These are phyloP conservation scores for Russula olivacea DNA, from an alignment of 768 basidiomycete species.

Conservation along the genomic window DNA sequence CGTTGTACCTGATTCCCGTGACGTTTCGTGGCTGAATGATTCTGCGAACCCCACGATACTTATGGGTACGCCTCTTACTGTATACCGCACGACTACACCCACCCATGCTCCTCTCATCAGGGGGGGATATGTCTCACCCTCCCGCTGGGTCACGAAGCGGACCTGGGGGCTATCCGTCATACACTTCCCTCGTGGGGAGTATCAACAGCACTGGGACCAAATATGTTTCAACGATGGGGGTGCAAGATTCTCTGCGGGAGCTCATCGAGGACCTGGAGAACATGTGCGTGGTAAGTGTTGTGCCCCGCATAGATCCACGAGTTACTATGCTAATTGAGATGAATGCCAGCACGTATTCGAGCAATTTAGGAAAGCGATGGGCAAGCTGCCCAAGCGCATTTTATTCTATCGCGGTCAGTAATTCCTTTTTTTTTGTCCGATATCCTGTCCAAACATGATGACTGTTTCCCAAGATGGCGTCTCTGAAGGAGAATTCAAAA, in stretches of 20 bases:
- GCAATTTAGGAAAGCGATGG: conserved; percentile 50
- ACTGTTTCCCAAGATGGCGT: conserved; percentile 39
- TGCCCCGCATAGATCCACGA: background rate
- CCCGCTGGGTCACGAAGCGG: conserved; percentile 48
- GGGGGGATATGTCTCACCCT: conserved; percentile 82
- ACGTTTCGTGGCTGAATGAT: conserved; percentile 59
- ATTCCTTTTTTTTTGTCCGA: background rate
- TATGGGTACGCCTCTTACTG: conserved; percentile 46
- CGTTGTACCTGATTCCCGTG: conserved; percentile 59
- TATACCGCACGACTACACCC: background rate
- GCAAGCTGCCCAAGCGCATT: conserved; percentile 50
- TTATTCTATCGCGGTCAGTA: conserved; percentile 64
- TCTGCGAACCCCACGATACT: conserved; percentile 68
- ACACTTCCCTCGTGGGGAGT: conserved; percentile 71
- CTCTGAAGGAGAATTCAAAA: conserved; percentile 47
- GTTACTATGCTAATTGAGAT: background rate
- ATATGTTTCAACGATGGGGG: conserved; percentile 55
- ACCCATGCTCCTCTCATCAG: conserved; percentile 4
- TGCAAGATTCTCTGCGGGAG: conserved; percentile 62
- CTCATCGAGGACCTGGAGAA: conserved; percentile 64
- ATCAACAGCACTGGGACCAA: conserved; percentile 69
- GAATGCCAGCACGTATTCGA: conserved; percentile 38
- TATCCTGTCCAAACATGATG: background rate
- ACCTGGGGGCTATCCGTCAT: conserved; percentile 61
- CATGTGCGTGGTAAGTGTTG: conserved; percentile 50